phyloP scores from a whole-genome alignment of 805 yeast genomes.

The Zygosaccharomyces rouxii region DNA sequence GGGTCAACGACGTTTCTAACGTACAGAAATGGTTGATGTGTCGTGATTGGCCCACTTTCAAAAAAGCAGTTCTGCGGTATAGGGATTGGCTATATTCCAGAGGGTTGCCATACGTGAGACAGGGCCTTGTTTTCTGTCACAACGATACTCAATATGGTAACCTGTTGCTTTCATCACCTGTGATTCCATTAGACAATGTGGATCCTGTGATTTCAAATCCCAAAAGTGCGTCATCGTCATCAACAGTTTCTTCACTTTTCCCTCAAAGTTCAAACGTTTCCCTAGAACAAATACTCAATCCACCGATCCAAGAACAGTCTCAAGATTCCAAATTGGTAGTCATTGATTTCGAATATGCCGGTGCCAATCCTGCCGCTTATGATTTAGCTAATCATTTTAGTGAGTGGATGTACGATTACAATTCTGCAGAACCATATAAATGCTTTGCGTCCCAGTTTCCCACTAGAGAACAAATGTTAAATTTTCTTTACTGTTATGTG shows the following conservation, averaged over 20 bases:
- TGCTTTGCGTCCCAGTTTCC: conserved; percentile 58
- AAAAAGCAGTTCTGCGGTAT: conserved; percentile 47
- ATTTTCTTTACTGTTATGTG: conserved; percentile 73
- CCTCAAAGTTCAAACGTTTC: conserved; percentile 28
- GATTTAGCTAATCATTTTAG: conserved; percentile 91
- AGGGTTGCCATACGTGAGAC: conserved; percentile 36
- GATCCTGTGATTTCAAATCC: conserved; percentile 16
- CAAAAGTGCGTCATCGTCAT: conserved; percentile 19
- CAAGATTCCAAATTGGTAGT: conserved; percentile 79
- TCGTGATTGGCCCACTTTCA: conserved; percentile 46
- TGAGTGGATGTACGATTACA: conserved; percentile 97
- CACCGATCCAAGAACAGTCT: conserved; percentile 37
- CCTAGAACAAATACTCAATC: conserved; percentile 34
- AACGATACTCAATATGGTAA: conserved; percentile 98
- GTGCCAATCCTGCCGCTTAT: conserved; percentile 81
- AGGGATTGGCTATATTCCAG: conserved; percentile 53
- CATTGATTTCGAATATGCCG: conserved; percentile 94
- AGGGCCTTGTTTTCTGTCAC: conserved; percentile 76
- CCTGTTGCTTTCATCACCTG: conserved; percentile 62
- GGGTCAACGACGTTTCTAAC: conserved; percentile 35
- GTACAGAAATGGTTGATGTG: conserved; percentile 38
- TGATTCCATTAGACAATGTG: conserved; percentile 37
- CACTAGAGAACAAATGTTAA: conserved; percentile 57
- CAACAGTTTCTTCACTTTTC: conserved; percentile 22
- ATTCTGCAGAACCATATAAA: conserved; percentile 45